Percentiles rank a stretch among this genome's conserved stretches.
phyloP scores from a whole-genome alignment of 805 yeast species.

The Lipomyces sp. region DNA sequence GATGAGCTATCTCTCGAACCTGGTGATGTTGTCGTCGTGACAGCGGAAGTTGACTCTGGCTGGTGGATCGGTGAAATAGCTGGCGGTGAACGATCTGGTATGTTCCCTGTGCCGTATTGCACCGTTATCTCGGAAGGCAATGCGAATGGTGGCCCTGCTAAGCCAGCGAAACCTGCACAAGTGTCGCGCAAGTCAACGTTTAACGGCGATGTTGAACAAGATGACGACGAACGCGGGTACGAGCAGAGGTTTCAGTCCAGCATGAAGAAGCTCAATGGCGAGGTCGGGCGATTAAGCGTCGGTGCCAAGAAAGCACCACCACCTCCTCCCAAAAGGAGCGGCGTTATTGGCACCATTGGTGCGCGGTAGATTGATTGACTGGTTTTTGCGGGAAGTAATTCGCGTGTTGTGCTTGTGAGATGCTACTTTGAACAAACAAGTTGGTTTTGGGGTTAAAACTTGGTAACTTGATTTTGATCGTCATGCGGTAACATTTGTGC shows the following conservation, averaged over 20 bases:
- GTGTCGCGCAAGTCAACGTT: slow-evolving; percentile 21
- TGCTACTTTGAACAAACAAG: neutral
- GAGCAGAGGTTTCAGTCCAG: slow-evolving; percentile 33
- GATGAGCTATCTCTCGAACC: slow-evolving; percentile 37
- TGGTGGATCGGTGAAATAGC: slow-evolving; percentile 39
- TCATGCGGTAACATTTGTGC: neutral
- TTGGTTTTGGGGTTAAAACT: neutral
- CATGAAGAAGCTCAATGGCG: slow-evolving; percentile 31
- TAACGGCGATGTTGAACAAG: slow-evolving; percentile 11
- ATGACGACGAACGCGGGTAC: slow-evolving; percentile 14
- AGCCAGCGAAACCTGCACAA: slow-evolving; percentile 25
- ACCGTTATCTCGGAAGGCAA: slow-evolving; percentile 35
- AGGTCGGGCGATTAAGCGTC: slow-evolving; percentile 16
- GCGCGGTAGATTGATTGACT: slow-evolving; percentile 18
- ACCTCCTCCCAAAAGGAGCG: slow-evolving; percentile 36
- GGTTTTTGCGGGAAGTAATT: neutral
- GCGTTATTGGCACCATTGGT: slow-evolving; percentile 32
- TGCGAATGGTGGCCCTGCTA: slow-evolving; percentile 18
- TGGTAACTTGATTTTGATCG: slow-evolving; percentile 3
- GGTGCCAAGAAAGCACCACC: slow-evolving; percentile 34
- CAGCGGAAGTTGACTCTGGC: slow-evolving; percentile 36
- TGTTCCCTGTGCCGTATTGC: slow-evolving; percentile 39
- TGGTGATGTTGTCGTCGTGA: slow-evolving; percentile 37
- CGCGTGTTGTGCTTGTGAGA: neutral
- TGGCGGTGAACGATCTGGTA: slow-evolving; percentile 30